phyloP scores from a whole-genome alignment of 2,329 filamentous ascomycete genomes.

The Clonostachys rosea region DNA sequence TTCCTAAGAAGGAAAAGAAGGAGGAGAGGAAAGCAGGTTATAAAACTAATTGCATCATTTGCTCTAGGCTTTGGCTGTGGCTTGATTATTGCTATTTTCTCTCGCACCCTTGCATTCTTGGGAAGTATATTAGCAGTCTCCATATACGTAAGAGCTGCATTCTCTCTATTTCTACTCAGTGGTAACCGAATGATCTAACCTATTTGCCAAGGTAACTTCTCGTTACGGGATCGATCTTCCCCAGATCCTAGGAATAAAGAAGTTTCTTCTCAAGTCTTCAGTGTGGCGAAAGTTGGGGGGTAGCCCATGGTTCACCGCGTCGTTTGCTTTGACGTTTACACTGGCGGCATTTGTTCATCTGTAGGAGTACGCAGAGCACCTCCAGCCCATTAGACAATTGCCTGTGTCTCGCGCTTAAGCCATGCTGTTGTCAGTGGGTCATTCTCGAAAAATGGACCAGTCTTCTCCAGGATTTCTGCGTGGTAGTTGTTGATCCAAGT shows the following conservation, averaged over 20 bases:
- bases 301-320: constrained; percentile 60
- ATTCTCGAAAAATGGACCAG: constrained; percentile 67
- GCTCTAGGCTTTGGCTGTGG: constrained; percentile 55
- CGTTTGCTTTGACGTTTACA: constrained; percentile 70
- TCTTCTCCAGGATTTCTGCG: constrained; percentile 76
- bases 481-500: constrained; percentile 87
- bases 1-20: background rate
- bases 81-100: constrained; percentile 65
- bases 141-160: constrained; percentile 48
- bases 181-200: constrained; percentile 1
- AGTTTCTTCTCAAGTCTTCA: constrained; percentile 26
- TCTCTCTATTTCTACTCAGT: background rate
- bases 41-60: background rate
- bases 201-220: constrained; percentile 29
- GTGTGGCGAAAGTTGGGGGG: constrained; percentile 46
- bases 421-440: constrained; percentile 71
- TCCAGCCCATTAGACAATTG: constrained; percentile 31
- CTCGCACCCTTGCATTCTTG: constrained; percentile 63
- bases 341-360: constrained; percentile 50
- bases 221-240: constrained; percentile 35
- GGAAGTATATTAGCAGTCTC: constrained; percentile 60
- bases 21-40: background rate
- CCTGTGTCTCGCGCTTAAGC: constrained; percentile 82
- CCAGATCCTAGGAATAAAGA: constrained; percentile 26
- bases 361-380: constrained; percentile 22